phyloP scores from a whole-genome alignment of 345 rosid species.

The Corymbia maculata region DNA sequence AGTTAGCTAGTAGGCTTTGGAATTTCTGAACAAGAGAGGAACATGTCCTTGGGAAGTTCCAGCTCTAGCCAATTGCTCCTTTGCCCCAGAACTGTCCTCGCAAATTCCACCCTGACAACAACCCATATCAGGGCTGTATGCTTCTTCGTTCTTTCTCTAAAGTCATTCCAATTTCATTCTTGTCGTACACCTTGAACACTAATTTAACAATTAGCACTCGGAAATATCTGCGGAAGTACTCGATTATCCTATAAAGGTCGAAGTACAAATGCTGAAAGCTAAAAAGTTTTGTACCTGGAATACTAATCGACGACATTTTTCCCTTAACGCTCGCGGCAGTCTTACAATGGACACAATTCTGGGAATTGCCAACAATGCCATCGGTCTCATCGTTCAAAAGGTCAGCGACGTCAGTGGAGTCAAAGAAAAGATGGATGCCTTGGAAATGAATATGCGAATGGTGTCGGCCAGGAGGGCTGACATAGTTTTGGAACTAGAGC shows the following conservation, averaged over 20 bases:
- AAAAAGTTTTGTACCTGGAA: rapidly evolving
- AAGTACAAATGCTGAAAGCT: background rate
- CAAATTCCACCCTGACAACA: background rate
- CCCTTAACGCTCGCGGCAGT: background rate
- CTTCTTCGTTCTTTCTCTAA: background rate
- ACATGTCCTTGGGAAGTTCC: too few species aligned
- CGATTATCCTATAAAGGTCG: background rate
- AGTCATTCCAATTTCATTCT: background rate
- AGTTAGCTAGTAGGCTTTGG: too few species aligned
- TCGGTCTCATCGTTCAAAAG: background rate
- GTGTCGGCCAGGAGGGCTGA: background rate
- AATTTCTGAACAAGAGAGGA: too few species aligned
- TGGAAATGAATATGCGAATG: background rate
- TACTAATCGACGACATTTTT: background rate
- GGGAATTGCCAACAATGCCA: background rate
- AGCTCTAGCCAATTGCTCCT: background rate
- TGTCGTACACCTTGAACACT: background rate
- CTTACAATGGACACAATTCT: background rate
- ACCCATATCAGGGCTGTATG: background rate
- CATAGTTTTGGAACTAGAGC: background rate
- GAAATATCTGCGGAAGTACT: background rate
- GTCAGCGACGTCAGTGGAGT: background rate
- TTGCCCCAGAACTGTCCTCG: background rate
- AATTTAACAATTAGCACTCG: background rate
- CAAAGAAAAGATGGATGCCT: background rate